Conservation (phyloP, 805 yeast species). For the Hermanozyma aechmeae region DNA sequence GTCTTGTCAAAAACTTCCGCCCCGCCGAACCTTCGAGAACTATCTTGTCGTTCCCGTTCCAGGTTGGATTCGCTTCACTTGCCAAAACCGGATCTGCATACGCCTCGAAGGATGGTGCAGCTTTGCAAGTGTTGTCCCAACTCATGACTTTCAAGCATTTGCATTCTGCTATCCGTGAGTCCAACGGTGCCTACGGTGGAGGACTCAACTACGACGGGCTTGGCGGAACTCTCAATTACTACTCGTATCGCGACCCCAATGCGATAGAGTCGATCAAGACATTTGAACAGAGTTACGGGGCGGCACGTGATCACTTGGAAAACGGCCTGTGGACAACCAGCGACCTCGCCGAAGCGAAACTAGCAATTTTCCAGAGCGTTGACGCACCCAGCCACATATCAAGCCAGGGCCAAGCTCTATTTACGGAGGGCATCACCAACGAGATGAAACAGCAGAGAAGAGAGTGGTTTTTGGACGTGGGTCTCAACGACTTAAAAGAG, state of each 20-base stretch:
- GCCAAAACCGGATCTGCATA: slow-evolving; percentile 62
- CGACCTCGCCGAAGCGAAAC: slow-evolving; percentile 82
- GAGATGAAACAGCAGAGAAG: slow-evolving; percentile 77
- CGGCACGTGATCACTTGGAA: slow-evolving; percentile 22
- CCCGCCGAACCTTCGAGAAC: slow-evolving; percentile 19
- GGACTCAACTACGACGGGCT: slow-evolving; percentile 79
- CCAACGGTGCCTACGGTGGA: slow-evolving; percentile 98
- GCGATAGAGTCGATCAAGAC: slow-evolving; percentile 60
- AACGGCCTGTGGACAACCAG: slow-evolving; percentile 43
- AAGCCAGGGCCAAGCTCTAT: slow-evolving; percentile 61
- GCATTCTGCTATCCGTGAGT: slow-evolving; percentile 85
- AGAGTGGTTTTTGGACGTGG: slow-evolving; percentile 59
- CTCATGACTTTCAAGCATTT: slow-evolving; percentile 72
- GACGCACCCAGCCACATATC: slow-evolving; percentile 85
- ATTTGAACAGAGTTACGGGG: slow-evolving; percentile 37
- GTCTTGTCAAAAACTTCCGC: slow-evolving; percentile 10
- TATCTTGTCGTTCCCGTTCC: slow-evolving; percentile 70
- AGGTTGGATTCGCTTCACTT: slow-evolving; percentile 73
- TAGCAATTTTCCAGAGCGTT: slow-evolving; percentile 81
- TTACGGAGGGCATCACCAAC: slow-evolving; percentile 64
- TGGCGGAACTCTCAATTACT: slow-evolving; percentile 72
- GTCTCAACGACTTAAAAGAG: slow-evolving; percentile 47
- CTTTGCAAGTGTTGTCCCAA: slow-evolving; percentile 74
- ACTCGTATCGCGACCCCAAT: slow-evolving; percentile 92
- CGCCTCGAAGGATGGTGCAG: slow-evolving; percentile 67